These are phyloP conservation scores for Blastocladiella emersonii DNA, from an alignment of 371 early-diverging fungal genomes.

Conservation along the genomic window DNA sequence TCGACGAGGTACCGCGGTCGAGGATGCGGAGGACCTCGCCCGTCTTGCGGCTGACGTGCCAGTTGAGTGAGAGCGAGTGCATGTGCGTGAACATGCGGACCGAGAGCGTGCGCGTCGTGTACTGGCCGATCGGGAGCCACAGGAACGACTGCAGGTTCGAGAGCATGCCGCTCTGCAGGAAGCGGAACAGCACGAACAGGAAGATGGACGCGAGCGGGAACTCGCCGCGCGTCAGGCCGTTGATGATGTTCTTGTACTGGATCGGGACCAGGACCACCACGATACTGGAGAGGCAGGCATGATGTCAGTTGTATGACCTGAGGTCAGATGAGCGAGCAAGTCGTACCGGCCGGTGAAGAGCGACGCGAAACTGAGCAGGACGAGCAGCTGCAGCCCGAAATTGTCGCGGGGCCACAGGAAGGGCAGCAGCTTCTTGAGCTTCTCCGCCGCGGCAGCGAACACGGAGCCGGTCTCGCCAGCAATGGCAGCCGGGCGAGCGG, in stretches of 20 bases:
- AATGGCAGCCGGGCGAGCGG: not conserved
- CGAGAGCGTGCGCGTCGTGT: constrained; percentile 71
- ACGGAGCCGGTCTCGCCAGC: constrained; percentile 8
- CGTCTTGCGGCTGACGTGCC: constrained; percentile 84
- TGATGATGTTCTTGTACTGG: not conserved
- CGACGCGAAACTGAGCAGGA: constrained; percentile 43
- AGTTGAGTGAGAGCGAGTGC: constrained; percentile 63
- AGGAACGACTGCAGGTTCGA: constrained; percentile 59
- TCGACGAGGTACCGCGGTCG: constrained; percentile 75
- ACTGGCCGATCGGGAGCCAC: constrained; percentile 86
- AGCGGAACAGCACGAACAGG: constrained; percentile 33
- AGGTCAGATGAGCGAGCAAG: not conserved
- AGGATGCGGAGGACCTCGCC: constrained; percentile 76
- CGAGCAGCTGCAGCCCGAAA: constrained; percentile 41
- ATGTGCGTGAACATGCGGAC: constrained; percentile 77
- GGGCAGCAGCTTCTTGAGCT: constrained; percentile 51
- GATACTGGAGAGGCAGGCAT: not conserved
- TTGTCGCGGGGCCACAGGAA: constrained; percentile 67
- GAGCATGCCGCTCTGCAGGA: constrained; percentile 26
- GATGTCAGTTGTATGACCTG: not conserved
- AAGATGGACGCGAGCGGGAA: constrained; percentile 29
- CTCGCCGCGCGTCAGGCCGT: not conserved
- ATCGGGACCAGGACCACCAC: constrained; percentile 1
- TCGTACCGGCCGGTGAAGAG: not conserved
- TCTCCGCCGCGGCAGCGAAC: constrained; percentile 27